A percentile compares a stretch with the other conserved stretches of the same genome.
Conservation (phyloP, 176 grass and related monocot species). For the Lolium rigidum region DNA sequence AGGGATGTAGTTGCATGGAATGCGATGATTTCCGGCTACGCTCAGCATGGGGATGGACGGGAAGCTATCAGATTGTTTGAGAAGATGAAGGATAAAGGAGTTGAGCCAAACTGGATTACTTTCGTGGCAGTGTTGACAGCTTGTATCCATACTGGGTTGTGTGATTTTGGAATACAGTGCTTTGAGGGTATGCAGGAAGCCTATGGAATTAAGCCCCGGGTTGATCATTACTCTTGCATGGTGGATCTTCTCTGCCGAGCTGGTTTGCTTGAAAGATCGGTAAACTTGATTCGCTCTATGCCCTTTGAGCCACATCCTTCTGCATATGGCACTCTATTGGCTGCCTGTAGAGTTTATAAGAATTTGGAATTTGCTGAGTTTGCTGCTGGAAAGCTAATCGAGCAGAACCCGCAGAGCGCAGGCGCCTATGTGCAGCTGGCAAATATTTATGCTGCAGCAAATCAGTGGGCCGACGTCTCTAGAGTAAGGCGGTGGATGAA, state of each 20-base stretch:
- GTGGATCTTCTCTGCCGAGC: conserved; percentile 72
- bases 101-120: conserved; percentile 60
- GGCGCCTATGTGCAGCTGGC: conserved; percentile 67
- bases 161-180: conserved; percentile 60
- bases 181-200: conserved; percentile 60
- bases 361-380: conserved; percentile 69
- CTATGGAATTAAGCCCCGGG: conserved; percentile 48
- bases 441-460: conserved; percentile 63
- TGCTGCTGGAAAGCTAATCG: conserved; percentile 64
- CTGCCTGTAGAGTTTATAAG: conserved; percentile 67
- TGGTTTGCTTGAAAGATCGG: conserved; percentile 56
- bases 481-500: conserved; percentile 74
- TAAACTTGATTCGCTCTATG: conserved; percentile 62
- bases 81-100: conserved; percentile 45
- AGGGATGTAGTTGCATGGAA: conserved; percentile 74
- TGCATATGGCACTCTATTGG: conserved; percentile 59
- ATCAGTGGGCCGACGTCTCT: conserved; percentile 61
- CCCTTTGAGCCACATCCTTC: conserved; percentile 66
- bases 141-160: conserved; percentile 62
- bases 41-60: conserved; percentile 63
- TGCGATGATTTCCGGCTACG: conserved; percentile 78
- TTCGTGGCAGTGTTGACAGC: conserved; percentile 65
- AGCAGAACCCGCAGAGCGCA: conserved; percentile 51
- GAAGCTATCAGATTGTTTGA: conserved; percentile 61
- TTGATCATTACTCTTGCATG: conserved; percentile 76